Evolutionary conservation across 768 basidiomycete genomes (phyloP), one percentile per base, ranked within the genome.

Genomic region (Boletus reticulatus): DNA sequence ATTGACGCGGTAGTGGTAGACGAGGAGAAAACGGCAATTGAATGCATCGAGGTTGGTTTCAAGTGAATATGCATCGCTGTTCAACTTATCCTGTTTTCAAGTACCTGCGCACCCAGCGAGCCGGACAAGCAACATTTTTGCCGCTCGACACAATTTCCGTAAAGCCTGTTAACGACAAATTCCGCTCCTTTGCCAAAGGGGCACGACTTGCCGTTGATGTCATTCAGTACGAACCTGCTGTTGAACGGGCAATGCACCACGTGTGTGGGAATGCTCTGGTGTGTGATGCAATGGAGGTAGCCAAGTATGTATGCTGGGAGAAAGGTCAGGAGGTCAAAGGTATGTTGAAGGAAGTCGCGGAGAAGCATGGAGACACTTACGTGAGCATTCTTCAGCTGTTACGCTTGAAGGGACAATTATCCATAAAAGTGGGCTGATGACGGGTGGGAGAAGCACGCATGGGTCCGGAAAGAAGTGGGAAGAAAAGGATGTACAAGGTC

Each of bases 121-220:
- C 90, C 0, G 97, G 96, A 1, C 92, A 94, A 73, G 96, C 96
- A 13, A 99, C 97, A 0, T 98, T 98, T 76, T 89, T 99, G 44
- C 97, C 97, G 0, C 85, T 99, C n/a, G 96, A 98, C 70, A 95
- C 94, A 10, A 96, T 98, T 61, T 92, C 94, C 67, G 88, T 89
- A 34, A 98, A 96, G 70, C 87, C 94, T 2, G 80, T 94, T 59
- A 94, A 94, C 60, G 97, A 98, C 74, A 94, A 94, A 70, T 94
- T 91, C 73, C 87, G 97, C 22, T 87, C 89, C 6, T 92, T 95
- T 66, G 92, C 89, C 3, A 92, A 93, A 62, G 92, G 91, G 0
- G 89, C 91, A 4, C 77, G 92, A 43, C 77, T 94, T 8, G 93
- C 92, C 7, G 87, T 94, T 27, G 92, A 95, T 62, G 85, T 93